Base-by-base conservation (phyloP, 2,329 filamentous ascomycete genomes). In the Xylariaceae sp. region DNA sequence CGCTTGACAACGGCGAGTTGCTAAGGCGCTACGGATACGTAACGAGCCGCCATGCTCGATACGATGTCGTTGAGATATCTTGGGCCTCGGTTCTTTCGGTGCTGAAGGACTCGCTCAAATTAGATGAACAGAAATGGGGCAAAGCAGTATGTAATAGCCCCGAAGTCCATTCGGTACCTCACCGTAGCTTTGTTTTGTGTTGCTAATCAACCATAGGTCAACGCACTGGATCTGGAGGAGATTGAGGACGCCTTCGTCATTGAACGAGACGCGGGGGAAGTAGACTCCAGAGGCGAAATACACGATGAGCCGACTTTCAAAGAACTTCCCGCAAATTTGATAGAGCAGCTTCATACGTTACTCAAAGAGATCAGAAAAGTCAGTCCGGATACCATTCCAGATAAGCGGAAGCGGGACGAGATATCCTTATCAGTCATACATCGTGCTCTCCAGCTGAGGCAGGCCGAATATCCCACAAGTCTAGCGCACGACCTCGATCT, bases 1-100 rank as follows among this genome's bases (percentile, higher is more conserved):
- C 91, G 5, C 83, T 96, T 2, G 89, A 91, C 9, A 89, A 90
- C 56, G 89, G 89, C 1, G 92, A 97, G 68, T 78, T 96, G 7
- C 80, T 96, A 10, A 81, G 93, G 37, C 82, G 92, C 14, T 96
- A 96, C 65, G 93, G 93, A 18, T 96, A 96, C 67, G 85, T 92
- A n/a, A 93, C 91, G 0, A 75, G 83, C 23, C 88, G 87, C 62
- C 93, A 96, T 65, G 77, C 85, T 9, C 80, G 87, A 41, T 91
- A 92, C 71, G 91, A 96, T 64, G 90, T 96, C 1, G 88, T 90
- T 1, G 93, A 97, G 70, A 74, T 96, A 32, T 79, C 89, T 0
- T 84, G 88, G 75, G 75, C 79, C 0, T 66, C 85, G 7, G 78
- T 93, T 20, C 73, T 81, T 43, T 72, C 74, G 1, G 74, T 81